These are phyloP conservation scores for Colletotrichum agaves DNA, from an alignment of 2,329 filamentous ascomycete species.

Conservation along the genomic window DNA sequence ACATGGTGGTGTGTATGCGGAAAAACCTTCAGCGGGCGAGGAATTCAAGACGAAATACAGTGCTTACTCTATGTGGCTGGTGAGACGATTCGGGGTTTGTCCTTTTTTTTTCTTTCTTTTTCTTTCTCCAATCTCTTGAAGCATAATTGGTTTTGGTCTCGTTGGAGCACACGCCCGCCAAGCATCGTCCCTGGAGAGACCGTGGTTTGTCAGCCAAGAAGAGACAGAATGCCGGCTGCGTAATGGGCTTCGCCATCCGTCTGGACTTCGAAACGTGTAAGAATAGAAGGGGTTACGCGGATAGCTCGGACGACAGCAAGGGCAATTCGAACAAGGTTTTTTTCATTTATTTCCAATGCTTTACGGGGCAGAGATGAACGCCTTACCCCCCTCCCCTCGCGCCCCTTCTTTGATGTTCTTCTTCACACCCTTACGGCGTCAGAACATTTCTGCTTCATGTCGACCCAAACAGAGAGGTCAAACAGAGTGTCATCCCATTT, in stretches of 20 bases:
- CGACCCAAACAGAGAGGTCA: slow-evolving; percentile 7
- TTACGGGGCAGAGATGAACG: slow-evolving; percentile 14
- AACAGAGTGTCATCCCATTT: slow-evolving; percentile 33
- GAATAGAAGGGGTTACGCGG: slow-evolving; percentile 10
- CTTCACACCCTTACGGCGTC: slow-evolving; percentile 3
- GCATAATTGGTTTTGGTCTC: slow-evolving; percentile 30
- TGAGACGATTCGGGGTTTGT: background rate
- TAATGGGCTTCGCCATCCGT: slow-evolving; percentile 33
- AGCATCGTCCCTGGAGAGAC: slow-evolving; percentile 17
- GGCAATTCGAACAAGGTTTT: background rate
- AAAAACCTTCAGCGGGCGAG: background rate
- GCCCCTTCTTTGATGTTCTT: background rate
- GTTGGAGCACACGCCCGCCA: slow-evolving; percentile 19
- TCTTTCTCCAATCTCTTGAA: slow-evolving; percentile 29
- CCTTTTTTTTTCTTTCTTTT: slow-evolving; percentile 18
- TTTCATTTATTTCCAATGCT: background rate
- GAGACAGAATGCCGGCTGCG: slow-evolving; percentile 3
- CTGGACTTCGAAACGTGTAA: slow-evolving; percentile 28
- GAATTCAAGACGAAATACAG: background rate
- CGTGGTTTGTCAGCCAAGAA: background rate
- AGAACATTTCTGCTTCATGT: background rate
- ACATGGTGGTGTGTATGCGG: background rate
- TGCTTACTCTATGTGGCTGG: slow-evolving; percentile 4
- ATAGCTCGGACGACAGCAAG: slow-evolving; percentile 32
- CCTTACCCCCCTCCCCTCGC: background rate